These are phyloP conservation scores for Cystobasidium onofrii DNA, from an alignment of 768 basidiomycete genomes.

Conservation along the genomic window DNA sequence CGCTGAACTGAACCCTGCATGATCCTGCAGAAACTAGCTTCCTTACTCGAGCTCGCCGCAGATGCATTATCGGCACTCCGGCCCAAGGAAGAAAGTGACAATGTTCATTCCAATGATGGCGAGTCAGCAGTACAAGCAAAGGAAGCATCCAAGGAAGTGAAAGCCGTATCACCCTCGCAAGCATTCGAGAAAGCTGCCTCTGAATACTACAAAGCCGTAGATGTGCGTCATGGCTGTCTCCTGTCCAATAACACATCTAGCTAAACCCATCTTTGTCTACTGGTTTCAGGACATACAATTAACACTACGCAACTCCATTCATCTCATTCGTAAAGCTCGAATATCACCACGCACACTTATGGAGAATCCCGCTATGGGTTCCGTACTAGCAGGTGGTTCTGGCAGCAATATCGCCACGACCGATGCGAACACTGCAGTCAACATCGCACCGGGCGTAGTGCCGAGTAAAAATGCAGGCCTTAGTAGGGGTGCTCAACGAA, in stretches of 20 bases:
- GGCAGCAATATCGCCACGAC: not conserved
- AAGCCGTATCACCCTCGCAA: not conserved
- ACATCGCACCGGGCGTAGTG: not conserved
- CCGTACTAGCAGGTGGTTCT: not conserved
- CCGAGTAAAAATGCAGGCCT: not conserved
- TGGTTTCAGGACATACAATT: constrained; percentile 20
- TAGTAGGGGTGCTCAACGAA: constrained; percentile 19
- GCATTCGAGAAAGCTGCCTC: not conserved
- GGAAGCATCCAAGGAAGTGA: not conserved
- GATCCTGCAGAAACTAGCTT: constrained; percentile 14
- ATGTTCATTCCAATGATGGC: not conserved
- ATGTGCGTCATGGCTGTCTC: constrained; percentile 2
- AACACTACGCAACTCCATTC: constrained; percentile 19
- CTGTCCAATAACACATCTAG: too few species aligned
- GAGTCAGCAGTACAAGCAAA: not conserved
- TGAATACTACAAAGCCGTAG: constrained; percentile 22
- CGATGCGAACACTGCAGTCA: not conserved
- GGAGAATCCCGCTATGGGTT: constrained; percentile 16
- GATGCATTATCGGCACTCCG: constrained; percentile 17
- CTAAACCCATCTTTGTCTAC: too few species aligned
- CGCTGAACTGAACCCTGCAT: not conserved
- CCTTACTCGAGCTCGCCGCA: constrained; percentile 23
- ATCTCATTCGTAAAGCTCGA: not conserved
- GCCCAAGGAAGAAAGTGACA: not conserved
- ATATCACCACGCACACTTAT: constrained; percentile 5